These are phyloP conservation scores for Botrytis paeoniae DNA, from an alignment of 2,329 filamentous ascomycete species.

Conservation along the genomic window DNA sequence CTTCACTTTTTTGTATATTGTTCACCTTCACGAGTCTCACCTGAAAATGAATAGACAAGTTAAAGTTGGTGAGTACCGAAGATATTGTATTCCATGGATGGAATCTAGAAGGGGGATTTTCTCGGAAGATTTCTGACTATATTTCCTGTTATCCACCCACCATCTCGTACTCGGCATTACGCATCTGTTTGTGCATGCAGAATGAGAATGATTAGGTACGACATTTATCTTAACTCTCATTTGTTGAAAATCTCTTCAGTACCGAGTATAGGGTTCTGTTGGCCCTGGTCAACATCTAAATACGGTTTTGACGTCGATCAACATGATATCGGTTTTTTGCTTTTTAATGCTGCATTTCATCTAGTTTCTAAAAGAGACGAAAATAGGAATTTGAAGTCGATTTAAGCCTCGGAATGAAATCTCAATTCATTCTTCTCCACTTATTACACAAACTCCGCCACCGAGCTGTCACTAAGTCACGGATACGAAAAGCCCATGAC, in stretches of 20 bases:
- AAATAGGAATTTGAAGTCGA: neutral
- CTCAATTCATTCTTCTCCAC: neutral
- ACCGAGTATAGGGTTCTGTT: neutral
- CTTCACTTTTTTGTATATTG: conserved; percentile 17
- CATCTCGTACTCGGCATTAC: neutral
- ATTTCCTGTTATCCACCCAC: neutral
- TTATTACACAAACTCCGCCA: neutral
- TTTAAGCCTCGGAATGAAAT: neutral
- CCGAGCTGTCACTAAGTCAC: neutral
- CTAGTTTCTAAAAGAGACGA: neutral
- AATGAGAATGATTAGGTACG: neutral
- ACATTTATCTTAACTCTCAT: neutral
- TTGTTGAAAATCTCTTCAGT: neutral
- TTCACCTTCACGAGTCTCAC: neutral
- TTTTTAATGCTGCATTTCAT: no score
- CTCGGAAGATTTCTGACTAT: neutral
- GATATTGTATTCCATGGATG: neutral
- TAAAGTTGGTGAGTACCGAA: neutral
- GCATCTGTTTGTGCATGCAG: neutral
- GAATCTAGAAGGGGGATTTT: neutral
- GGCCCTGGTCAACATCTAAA: neutral
- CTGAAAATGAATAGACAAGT: neutral
- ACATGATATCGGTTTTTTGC: neutral
- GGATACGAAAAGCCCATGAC: conserved; percentile 7
- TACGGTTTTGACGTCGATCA: neutral